Conservation (phyloP, 2,329 filamentous ascomycete genomes). For the Microcyclospora tardicrescens region DNA sequence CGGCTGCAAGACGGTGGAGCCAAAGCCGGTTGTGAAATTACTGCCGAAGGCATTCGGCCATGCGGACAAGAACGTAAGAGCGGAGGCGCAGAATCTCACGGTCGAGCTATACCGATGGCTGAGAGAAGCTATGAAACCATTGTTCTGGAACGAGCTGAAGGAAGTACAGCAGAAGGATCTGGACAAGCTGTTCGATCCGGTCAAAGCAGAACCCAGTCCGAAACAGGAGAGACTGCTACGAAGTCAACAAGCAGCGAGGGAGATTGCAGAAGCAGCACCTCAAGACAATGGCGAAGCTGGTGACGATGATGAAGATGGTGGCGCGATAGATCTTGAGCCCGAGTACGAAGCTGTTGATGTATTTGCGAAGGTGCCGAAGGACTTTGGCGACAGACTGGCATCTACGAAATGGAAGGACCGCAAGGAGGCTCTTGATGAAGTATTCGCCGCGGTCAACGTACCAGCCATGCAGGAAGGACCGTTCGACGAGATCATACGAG, state of each 20-base stretch:
- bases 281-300: slow-evolving; percentile 42
- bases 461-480: slow-evolving; percentile 84
- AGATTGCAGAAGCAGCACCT: slow-evolving; percentile 50
- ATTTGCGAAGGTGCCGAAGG: slow-evolving; percentile 62
- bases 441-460: slow-evolving; percentile 65
- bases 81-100: slow-evolving; percentile 79
- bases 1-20: slow-evolving; percentile 85
- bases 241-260: slow-evolving; percentile 75
- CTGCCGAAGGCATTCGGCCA: slow-evolving; percentile 88
- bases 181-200: slow-evolving; percentile 84
- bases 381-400: slow-evolving; percentile 69
- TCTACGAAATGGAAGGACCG: slow-evolving; percentile 98
- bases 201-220: slow-evolving; percentile 73
- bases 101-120: slow-evolving; percentile 96
- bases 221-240: slow-evolving; percentile 83
- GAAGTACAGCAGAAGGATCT: slow-evolving; percentile 89
- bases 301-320: slow-evolving; percentile 44
- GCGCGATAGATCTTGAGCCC: slow-evolving; percentile 55
- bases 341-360: slow-evolving; percentile 75
- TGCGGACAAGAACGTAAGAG: slow-evolving; percentile 94
- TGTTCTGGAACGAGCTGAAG: slow-evolving; percentile 94
- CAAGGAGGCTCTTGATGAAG: slow-evolving; percentile 80
- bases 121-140: slow-evolving; percentile 92
- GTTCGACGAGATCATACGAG: slow-evolving; percentile 71
- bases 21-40: slow-evolving; percentile 77